Evolutionary conservation across 768 basidiomycete species (phyloP).

Genomic region (Auriscalpium orientale): DNA sequence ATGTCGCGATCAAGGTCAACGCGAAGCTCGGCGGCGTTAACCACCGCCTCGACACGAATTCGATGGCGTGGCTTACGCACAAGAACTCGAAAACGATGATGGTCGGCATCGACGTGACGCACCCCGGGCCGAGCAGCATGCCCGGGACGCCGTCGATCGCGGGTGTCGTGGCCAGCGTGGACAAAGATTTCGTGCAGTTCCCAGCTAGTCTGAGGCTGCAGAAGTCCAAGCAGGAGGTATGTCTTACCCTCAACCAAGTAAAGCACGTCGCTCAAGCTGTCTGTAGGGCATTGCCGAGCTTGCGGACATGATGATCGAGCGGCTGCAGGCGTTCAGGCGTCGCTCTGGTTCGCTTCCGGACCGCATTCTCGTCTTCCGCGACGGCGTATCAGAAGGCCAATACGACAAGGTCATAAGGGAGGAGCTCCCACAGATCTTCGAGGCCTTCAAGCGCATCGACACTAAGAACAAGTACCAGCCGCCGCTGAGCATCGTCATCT

Average conservation of each 20-base stretch:
- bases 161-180: slow-evolving; percentile 73
- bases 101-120: slow-evolving; percentile 81
- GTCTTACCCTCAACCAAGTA: neutral
- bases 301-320: slow-evolving; percentile 60
- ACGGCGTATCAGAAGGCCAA: slow-evolving; percentile 84
- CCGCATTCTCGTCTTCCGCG: slow-evolving; percentile 66
- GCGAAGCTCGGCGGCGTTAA: slow-evolving; percentile 79
- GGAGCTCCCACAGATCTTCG: slow-evolving; percentile 55
- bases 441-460: slow-evolving; percentile 49
- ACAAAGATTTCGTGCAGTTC: slow-evolving; percentile 64
- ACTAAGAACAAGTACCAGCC: slow-evolving; percentile 50
- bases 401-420: slow-evolving; percentile 51
- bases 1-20: slow-evolving; percentile 76
- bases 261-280: neutral
- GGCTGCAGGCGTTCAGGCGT: slow-evolving; percentile 48
- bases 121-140: slow-evolving; percentile 60
- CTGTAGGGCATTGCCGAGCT: slow-evolving; percentile 67
- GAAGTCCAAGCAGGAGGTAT: slow-evolving; percentile 38
- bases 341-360: slow-evolving; percentile 48
- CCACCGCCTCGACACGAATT: slow-evolving; percentile 49
- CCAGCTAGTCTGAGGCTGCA: slow-evolving; percentile 71
- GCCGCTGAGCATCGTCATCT: slow-evolving; percentile 63
- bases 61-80: slow-evolving; percentile 59
- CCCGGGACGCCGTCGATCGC: slow-evolving; percentile 77
- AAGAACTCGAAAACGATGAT: slow-evolving; percentile 72